Conservation (phyloP, 371 early-diverging fungal species). For the Haplosporangium sp. region DNA sequence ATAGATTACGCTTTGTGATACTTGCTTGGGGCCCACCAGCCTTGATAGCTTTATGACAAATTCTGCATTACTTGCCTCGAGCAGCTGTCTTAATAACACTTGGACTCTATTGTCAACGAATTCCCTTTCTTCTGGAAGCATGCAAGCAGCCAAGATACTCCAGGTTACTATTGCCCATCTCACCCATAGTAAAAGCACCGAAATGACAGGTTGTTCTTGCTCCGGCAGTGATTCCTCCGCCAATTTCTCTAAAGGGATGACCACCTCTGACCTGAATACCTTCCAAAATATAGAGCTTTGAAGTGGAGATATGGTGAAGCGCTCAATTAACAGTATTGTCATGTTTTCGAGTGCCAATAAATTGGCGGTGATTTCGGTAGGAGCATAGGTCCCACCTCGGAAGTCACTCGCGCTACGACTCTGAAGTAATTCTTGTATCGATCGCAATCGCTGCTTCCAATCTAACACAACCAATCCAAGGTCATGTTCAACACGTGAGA, state of each 20-base stretch:
- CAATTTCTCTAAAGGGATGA: slow-evolving; percentile 3
- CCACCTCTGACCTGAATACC: slow-evolving; percentile 6
- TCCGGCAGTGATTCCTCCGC: neutral
- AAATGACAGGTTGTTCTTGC: neutral
- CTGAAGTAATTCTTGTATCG: neutral
- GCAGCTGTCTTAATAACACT: slow-evolving; percentile 11
- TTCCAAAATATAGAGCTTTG: slow-evolving; percentile 7
- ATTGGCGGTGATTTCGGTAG: neutral
- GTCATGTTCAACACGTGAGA: slow-evolving; percentile 14
- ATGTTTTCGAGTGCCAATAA: slow-evolving; percentile 16
- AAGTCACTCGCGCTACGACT: neutral
- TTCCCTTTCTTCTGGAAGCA: neutral
- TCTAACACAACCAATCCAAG: slow-evolving; percentile 7
- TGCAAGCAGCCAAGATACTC: slow-evolving; percentile 10
- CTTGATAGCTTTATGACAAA: slow-evolving; percentile 7
- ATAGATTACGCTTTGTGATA: neutral
- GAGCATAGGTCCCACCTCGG: neutral
- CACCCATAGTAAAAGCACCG: slow-evolving; percentile 13
- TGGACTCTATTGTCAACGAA: neutral
- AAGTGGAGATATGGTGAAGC: neutral
- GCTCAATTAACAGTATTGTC: slow-evolving; percentile 19
- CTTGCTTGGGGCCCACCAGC: neutral
- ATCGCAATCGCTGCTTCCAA: neutral
- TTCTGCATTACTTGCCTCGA: slow-evolving; percentile 8
- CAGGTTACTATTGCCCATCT: slow-evolving; percentile 30